Evolutionary conservation across 2,329 filamentous ascomycete species (phyloP).

Genomic region (Aureobasidium sp.): DNA sequence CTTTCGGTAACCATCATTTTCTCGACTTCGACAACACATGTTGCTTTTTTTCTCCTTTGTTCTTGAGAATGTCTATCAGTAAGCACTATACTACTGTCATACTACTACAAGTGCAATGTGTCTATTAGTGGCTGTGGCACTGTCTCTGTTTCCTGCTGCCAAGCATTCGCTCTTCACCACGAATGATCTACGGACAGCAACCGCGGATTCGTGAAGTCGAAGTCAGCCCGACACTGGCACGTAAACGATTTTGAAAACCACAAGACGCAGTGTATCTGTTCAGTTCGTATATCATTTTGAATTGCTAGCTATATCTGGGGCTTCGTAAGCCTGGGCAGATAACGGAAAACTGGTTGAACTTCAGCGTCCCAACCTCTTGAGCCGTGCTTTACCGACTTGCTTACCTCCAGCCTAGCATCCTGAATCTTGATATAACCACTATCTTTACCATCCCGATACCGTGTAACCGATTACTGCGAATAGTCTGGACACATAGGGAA

Average conservation of each 20-base stretch:
- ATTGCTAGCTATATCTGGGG: background rate
- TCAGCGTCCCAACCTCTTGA: background rate
- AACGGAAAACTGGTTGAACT: background rate
- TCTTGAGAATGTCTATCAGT: too few relatives aligned
- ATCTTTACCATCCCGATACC: background rate
- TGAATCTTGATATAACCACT: background rate
- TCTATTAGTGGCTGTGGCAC: background rate
- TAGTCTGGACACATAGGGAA: background rate
- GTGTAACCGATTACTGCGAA: background rate
- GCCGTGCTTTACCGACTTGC: background rate
- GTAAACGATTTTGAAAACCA: background rate
- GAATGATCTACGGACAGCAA: background rate
- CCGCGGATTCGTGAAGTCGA: background rate
- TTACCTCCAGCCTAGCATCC: background rate
- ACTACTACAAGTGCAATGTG: background rate
- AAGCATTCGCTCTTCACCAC: background rate
- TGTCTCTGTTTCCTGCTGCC: background rate
- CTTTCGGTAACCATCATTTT: background rate
- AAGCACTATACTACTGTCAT: background rate
- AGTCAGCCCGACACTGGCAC: background rate
- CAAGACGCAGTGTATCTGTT: background rate
- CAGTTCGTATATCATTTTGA: background rate
- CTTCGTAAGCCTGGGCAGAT: background rate
- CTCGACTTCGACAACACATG: background rate
- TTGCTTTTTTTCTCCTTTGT: background rate